Evolutionary conservation across 805 yeast species (phyloP), one percentile per base, ranked within the genome.

Genomic region (Ascoidea tarda): DNA sequence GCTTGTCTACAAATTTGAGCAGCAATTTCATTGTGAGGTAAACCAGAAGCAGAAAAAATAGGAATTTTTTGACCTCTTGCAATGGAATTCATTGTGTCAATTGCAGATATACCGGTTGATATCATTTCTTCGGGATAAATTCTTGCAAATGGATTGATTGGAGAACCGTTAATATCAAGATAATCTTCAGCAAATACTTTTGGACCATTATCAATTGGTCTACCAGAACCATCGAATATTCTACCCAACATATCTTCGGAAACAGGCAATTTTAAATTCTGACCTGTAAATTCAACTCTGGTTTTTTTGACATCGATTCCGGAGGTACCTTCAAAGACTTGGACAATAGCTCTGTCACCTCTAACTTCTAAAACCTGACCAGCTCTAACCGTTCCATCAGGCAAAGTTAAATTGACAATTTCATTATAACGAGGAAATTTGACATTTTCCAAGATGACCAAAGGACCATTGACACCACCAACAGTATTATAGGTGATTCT

Each of bases 31-130:
- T 93, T 93, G 73, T 93, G 99, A 54, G 99, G 99, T 67, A 93
- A 81, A 76, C 99, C 99, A 52, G 98, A 89, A 49, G 99, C 99
- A 52, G 97, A 88, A 75, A 93, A 93, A 69, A 93, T 95, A 52
- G 99, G 99, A 68, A 93, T 93, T 75, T 93, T 93, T 75, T 93
- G 99, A 61, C 99, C 99, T 79, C 99, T 87, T 55, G 99, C 99
- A 77, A 93, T 93, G 48, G 99, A 91, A 73, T 93, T 95, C 99
- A 93, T 93, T 54, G 97, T 90, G 70, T 93, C 99, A 66, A 93
- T 93, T 50, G 99, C 96, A 50, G 97, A 90, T 58, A 93, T 78
- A 79, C 99, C 99, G 16, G 99, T 95, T 51, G 97, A 89, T 63
- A 93, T 93, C 99, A 93, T 93, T 75, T 93, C 99, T 76, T 93